phyloP scores from a whole-genome alignment of 2,329 filamentous ascomycete genomes.

The Coniochaeta pulveracea region DNA sequence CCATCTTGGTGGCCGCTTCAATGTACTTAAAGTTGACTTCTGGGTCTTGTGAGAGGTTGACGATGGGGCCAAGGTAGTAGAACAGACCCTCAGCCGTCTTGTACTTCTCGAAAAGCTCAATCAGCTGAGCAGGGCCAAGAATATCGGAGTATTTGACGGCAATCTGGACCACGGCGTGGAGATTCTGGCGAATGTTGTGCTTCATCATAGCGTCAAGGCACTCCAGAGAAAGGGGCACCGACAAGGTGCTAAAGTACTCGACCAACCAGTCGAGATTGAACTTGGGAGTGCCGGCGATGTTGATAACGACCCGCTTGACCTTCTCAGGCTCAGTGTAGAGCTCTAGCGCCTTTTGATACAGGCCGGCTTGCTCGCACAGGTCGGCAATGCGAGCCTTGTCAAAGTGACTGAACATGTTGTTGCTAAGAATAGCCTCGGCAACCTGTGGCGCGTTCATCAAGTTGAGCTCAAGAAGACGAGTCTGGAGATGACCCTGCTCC shows the following conservation, averaged over 20 bases:
- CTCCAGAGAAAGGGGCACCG: constrained; percentile 88
- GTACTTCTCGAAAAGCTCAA: constrained; percentile 95
- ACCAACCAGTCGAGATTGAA: constrained; percentile 86
- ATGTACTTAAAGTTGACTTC: constrained; percentile 99
- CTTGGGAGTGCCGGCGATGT: constrained; percentile 71
- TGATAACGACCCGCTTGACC: constrained; percentile 82
- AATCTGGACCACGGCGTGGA: constrained; percentile 88
- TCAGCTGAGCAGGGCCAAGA: constrained; percentile 74
- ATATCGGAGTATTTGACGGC: constrained; percentile 97
- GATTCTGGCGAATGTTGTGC: constrained; percentile 90
- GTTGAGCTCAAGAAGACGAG: constrained; percentile 95
- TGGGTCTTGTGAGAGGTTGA: constrained; percentile 89
- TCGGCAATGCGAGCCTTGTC: constrained; percentile 82
- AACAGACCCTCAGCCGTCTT: constrained; percentile 94
- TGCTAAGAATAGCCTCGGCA: constrained; percentile 92
- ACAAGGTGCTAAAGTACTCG: constrained; percentile 86
- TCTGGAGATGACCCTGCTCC: constrained; percentile 88
- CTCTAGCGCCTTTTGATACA: constrained; percentile 79
- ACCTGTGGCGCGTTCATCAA: constrained; percentile 93
- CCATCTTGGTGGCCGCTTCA: constrained; percentile 87
- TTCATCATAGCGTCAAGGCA: constrained; percentile 96
- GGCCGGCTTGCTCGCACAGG: constrained; percentile 85
- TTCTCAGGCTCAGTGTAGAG: constrained; percentile 84
- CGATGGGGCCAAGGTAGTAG: constrained; percentile 96
- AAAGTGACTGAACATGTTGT: constrained; percentile 97